These are phyloP conservation scores for Chlorella sp. DNA, from an alignment of 139 green algal genomes.

Conservation along the genomic window DNA sequence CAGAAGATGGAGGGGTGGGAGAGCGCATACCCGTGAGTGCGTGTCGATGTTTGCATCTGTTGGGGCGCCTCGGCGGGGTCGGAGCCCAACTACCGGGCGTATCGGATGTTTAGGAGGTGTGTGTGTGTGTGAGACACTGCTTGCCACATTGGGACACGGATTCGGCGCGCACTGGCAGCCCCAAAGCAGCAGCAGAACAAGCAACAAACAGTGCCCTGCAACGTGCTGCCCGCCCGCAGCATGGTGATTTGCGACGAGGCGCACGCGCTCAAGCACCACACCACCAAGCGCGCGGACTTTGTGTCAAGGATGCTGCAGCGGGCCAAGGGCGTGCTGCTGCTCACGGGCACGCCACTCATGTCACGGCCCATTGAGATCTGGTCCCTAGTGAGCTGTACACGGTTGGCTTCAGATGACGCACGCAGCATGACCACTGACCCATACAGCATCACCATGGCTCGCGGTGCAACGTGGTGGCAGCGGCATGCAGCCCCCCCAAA, in stretches of 20 bases:
- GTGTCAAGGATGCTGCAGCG: not conserved
- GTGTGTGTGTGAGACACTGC: not conserved
- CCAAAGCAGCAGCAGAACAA: not conserved
- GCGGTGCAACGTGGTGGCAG: not conserved
- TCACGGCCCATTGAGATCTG: conserved; percentile 44
- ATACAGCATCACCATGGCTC: too few relatives aligned
- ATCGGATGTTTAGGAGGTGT: not conserved
- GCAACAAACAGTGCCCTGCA: not conserved
- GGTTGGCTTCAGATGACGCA: not conserved
- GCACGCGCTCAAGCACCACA: conserved; percentile 42
- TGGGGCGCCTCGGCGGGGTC: not conserved
- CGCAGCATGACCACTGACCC: too few relatives aligned
- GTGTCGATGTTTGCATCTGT: too few relatives aligned
- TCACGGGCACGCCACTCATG: conserved; percentile 42
- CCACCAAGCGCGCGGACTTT: conserved; percentile 16
- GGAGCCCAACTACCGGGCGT: not conserved
- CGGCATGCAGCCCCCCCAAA: too few relatives aligned
- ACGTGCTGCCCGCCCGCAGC: not conserved
- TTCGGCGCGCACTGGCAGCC: not conserved
- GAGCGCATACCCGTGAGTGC: not conserved
- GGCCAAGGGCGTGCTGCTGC: conserved; percentile 22
- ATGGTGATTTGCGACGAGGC: conserved; percentile 50
- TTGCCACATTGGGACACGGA: not conserved
- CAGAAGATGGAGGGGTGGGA: conserved; percentile 19
- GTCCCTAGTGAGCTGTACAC: conserved; percentile 23